Conservation (phyloP, 2,329 filamentous ascomycete genomes). For the Colletotrichum costaricense region DNA sequence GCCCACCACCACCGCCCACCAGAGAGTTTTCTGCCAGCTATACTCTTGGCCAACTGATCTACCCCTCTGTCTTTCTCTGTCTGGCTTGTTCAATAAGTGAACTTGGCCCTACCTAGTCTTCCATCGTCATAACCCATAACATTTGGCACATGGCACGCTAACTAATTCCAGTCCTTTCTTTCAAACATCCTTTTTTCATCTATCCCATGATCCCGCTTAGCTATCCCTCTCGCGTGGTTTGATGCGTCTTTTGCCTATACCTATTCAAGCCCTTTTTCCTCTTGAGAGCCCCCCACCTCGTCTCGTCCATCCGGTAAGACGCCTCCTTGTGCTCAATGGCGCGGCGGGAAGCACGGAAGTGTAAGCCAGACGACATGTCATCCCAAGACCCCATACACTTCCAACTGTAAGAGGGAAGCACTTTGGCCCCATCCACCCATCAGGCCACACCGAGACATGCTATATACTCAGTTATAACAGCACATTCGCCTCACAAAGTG, state of each 20-base stretch:
- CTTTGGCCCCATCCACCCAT: neutral
- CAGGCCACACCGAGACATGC: neutral
- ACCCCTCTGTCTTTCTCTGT: no score
- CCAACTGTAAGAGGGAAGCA: neutral
- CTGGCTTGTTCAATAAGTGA: neutral
- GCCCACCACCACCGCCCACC: neutral
- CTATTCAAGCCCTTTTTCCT: neutral
- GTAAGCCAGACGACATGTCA: slow-evolving; percentile 17
- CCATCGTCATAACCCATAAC: neutral
- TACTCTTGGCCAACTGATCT: neutral
- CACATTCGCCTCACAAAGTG: neutral
- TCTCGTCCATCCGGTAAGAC: neutral
- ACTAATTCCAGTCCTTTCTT: neutral
- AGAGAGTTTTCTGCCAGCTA: neutral
- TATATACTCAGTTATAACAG: neutral
- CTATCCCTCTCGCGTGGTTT: neutral
- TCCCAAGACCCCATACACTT: slow-evolving; percentile 13
- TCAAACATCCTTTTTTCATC: neutral
- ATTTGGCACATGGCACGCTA: slow-evolving; percentile 1
- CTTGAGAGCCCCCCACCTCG: no score
- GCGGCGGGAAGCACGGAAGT: neutral
- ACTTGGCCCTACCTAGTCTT: neutral
- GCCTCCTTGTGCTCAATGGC: neutral
- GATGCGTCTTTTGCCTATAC: neutral
- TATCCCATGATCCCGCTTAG: neutral